phyloP scores from a whole-genome alignment of 2,329 filamentous ascomycete genomes.

The Aspergillus alliaceus region DNA sequence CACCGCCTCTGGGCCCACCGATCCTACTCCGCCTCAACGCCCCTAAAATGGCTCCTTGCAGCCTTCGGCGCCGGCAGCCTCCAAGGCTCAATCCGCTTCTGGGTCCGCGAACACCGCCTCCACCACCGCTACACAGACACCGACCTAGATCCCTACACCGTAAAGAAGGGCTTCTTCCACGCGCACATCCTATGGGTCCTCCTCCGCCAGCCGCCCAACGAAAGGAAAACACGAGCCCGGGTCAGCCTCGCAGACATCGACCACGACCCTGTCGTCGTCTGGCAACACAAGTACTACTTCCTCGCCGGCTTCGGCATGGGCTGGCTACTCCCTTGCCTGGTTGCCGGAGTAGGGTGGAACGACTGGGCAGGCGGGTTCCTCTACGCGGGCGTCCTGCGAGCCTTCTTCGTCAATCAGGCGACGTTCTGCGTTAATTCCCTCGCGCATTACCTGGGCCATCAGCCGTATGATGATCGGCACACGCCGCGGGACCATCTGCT shows the following conservation, averaged over 20 bases:
- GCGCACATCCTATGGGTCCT: conserved; percentile 9
- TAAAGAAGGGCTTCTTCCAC: conserved; percentile 1
- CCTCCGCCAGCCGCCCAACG: not conserved
- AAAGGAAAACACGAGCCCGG: not conserved
- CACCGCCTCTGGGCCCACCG: conserved; percentile 11
- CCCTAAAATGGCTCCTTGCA: conserved; percentile 4
- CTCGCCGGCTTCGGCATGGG: conserved; percentile 44
- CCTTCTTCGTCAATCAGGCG: conserved; percentile 68
- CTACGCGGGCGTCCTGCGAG: conserved; percentile 78
- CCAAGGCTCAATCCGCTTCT: conserved; percentile 7
- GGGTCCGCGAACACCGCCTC: conserved; percentile 6
- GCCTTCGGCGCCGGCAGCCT: conserved; percentile 2
- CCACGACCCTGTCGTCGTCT: conserved; percentile 1
- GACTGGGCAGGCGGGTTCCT: conserved; percentile 80
- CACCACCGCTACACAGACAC: conserved; percentile 13
- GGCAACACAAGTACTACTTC: conserved; percentile 5
- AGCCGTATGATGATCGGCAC: not conserved
- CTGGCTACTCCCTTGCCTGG: conserved; percentile 69
- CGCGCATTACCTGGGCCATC: conserved; percentile 1
- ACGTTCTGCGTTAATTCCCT: conserved; percentile 1
- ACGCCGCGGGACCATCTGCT: not conserved
- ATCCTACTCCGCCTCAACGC: not conserved
- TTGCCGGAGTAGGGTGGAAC: conserved; percentile 74
- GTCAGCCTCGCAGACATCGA: conserved; percentile 4
- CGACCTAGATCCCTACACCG: conserved; percentile 5